Base-by-base conservation (phyloP, 2,329 filamentous ascomycete species). In the Nannizziopsis arthrosporioides region DNA sequence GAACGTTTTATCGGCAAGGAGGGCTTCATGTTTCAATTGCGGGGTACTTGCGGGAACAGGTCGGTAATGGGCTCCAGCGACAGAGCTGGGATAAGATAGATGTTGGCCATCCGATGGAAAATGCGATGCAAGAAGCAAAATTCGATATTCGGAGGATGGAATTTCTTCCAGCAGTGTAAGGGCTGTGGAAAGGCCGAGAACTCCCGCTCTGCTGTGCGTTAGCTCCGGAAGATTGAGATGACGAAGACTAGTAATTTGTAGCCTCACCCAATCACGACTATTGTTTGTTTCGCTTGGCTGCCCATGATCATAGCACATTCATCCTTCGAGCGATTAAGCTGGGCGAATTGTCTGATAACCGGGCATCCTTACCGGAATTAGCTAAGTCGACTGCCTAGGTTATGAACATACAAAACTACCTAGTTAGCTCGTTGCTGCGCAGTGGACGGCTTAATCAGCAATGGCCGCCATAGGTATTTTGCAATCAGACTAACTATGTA, bases 11-110 rank as follows among this genome's bases (percentile, higher is more conserved):
- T 58, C 54, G 2, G 64, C 68, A 56, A 70, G 63, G 11, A 53
- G 34, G 22, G 61, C 59, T 56, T 73, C 67, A 5, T 59, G 53
- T 34, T 59, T 46, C 27, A 59, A 50, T 54, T 69, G 63, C 19
- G 68, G 54, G 1, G 61, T 60, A 17, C 59, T 56, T 6, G 62
- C 65, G 1, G 68, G 69, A 2, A 71, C 63, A 0, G 70, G 70
- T 1, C 70, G 65, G 52, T 69, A 72, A 55, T 73, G 70, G 1
- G 68, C 70, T 18, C 70, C 70, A 1, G 69, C 69, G 64, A 68
- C 70, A 27, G 66, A 65, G 1, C 68, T 71, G 36, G 70, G 63
- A 55, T 72, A 73, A 12, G 67, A 69, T 6, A 63, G 61, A 40
- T 61, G 55, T 43, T 35, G 49, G n/a, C 48, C 48, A 47, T 58